phyloP scores from a whole-genome alignment of 768 basidiomycete species.

The Suillus weaverae region DNA sequence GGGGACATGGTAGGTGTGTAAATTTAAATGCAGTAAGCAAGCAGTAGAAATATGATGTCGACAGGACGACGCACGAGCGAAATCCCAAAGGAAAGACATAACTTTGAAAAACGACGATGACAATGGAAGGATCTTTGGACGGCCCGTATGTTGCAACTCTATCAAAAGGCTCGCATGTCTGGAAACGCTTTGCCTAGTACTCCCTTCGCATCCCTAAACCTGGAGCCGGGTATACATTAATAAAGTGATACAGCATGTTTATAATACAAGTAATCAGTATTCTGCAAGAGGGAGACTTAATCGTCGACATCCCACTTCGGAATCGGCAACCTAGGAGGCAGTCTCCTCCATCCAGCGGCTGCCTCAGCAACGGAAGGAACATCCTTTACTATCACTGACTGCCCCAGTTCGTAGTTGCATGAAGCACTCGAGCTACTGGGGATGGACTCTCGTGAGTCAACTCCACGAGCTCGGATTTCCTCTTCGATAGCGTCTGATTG shows the following conservation, averaged over 20 bases:
- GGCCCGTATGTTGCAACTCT: too few species aligned
- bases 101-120: too few species aligned
- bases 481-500: neutral
- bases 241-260: neutral
- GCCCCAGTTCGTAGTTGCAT: neutral
- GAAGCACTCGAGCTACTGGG: neutral
- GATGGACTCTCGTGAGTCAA: neutral
- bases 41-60: too few species aligned
- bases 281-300: neutral
- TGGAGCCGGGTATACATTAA: neutral
- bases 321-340: slow-evolving; percentile 31
- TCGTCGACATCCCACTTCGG: slow-evolving; percentile 28
- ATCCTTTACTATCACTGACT: neutral
- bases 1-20: too few species aligned
- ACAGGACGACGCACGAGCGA: too few species aligned
- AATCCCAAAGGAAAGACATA: too few species aligned
- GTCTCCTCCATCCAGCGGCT: slow-evolving; percentile 22
- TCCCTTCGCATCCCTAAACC: too few species aligned
- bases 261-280: neutral
- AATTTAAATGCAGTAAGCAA: too few species aligned
- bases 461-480: neutral
- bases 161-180: too few species aligned
- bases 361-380: neutral
- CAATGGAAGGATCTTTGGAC: too few species aligned
- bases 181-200: too few species aligned